Evolutionary conservation across 495 filamentous ascomycete genomes (phyloP).

Genomic region (Aspergillus heteromorphus): DNA sequence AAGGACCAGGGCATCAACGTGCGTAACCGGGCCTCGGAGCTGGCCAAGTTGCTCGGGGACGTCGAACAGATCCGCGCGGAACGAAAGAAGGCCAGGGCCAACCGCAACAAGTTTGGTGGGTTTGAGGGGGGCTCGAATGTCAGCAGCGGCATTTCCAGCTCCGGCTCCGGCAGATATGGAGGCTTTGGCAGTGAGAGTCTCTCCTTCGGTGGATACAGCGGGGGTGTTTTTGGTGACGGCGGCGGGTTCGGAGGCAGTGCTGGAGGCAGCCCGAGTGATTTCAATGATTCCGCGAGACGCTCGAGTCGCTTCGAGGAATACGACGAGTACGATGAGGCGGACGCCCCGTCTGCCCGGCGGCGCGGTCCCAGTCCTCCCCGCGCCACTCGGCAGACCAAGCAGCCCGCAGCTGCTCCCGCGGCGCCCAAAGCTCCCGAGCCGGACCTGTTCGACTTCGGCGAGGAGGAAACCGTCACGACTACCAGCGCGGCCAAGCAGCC

Average conservation of each 20-base stretch:
- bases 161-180: constrained; percentile 54
- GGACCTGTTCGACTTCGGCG: constrained; percentile 81
- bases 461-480: constrained; percentile 52
- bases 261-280: constrained; percentile 46
- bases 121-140: constrained; percentile 73
- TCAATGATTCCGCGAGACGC: constrained; percentile 57
- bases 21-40: constrained; percentile 89
- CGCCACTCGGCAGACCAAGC: constrained; percentile 46
- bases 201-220: constrained; percentile 77
- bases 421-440: constrained; percentile 79
- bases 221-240: constrained; percentile 87
- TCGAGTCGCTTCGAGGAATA: constrained; percentile 91
- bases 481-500: constrained; percentile 45
- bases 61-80: constrained; percentile 90
- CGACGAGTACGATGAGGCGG: constrained; percentile 87
- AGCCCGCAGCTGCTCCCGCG: constrained; percentile 57
- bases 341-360: constrained; percentile 40
- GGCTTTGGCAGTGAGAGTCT: constrained; percentile 79
- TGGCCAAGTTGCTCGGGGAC: constrained; percentile 87
- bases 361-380: constrained; percentile 38
- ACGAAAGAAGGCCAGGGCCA: constrained; percentile 85
- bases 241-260: constrained; percentile 71
- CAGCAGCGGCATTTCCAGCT: constrained; percentile 47
- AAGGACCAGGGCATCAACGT: constrained; percentile 99
- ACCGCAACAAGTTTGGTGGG: constrained; percentile 89